Evolutionary conservation across 352 stramenopile species (phyloP), one percentile per base, ranked within the genome.

Genomic region (Phytophthora quininea): DNA sequence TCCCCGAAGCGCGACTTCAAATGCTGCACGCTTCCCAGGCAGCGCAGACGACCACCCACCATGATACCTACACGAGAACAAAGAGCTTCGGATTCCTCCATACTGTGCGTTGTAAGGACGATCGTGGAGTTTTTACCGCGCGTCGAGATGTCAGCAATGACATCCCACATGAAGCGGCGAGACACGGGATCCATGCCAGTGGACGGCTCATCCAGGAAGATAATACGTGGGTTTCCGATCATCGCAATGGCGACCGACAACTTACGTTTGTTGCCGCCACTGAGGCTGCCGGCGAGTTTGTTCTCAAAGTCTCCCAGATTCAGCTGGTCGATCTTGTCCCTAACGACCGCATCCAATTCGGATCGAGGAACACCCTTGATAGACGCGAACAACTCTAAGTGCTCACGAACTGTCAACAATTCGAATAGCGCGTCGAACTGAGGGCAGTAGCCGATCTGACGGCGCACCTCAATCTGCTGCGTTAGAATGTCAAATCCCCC

Each of bases 11-110:
- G 60, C 49, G 69, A 77, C 80, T 99, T 99, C 51, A 99, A 73
- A 75, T 99, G 96, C 82, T 99, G 88, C 0, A 94, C 74, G 45
- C 77, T 97, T 32, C 94, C 94, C 10, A 98, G 69, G 46, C 89
- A 96, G 15, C 84, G 83, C 32, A 95, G 55, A 11, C 79, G 83
- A 53, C 87, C 87, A 35, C 85, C 85, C 3, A 93, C 88, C 82
- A 99, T 98, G 54, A 99, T 99, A 5, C 89, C 96, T n/a, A 99
- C 96, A 38, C 94, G 88, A 40, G 94, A 92, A 62, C 95, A 98
- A 9, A 99, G 73, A 8, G 89, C 90, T 58, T 99, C 97, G 4
- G 82, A 96, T 64, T 99, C 97, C 54, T 98, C 88, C 97, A 99
- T 99, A 61, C 91, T 97, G 74, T 99, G 96, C 0, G 96, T 99